A percentile compares a stretch with the other conserved stretches of the same genome.
Evolutionary conservation across 179 eudicot species (phyloP).

Genomic region (Kewa caespitosa): DNA sequence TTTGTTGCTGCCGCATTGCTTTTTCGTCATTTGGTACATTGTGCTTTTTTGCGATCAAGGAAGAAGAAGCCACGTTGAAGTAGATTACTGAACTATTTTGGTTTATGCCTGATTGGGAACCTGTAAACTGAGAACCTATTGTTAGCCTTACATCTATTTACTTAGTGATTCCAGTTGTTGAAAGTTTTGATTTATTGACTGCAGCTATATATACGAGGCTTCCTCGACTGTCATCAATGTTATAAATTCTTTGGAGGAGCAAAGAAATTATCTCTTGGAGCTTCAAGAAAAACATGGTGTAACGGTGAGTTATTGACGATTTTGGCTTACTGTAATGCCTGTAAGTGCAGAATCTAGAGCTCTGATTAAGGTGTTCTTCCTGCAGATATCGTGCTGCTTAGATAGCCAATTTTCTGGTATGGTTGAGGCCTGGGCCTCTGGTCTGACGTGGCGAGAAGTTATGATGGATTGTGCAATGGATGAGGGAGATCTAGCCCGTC

Average conservation of each 20-base stretch:
- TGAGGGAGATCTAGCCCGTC: constrained; percentile 97
- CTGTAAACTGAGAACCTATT: not conserved
- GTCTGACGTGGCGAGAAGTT: constrained; percentile 91
- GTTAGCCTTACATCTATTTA: not conserved
- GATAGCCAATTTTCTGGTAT: constrained; percentile 95
- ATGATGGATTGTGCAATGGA: constrained; percentile 99
- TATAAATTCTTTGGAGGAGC: constrained; percentile 70
- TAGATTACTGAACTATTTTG: not conserved
- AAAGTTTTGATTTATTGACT: constrained; percentile 23
- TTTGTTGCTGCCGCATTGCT: not conserved
- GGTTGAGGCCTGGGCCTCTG: constrained; percentile 99
- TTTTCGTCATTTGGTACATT: not conserved
- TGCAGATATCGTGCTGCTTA: constrained; percentile 90
- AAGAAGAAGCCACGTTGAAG: not conserved
- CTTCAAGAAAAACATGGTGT: constrained; percentile 91
- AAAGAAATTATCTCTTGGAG: constrained; percentile 62
- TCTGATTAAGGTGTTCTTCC: constrained; percentile 13
- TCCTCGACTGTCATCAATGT: constrained; percentile 64
- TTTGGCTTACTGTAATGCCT: not conserved
- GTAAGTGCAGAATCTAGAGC: not conserved
- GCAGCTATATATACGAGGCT: constrained; percentile 89
- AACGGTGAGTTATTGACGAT: constrained; percentile 40
- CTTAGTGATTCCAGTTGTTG: constrained; percentile 8
- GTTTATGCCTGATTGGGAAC: not conserved
- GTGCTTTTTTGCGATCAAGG: too few relatives aligned